Base-by-base conservation (phyloP, 2,329 filamentous ascomycete genomes). In the Elsinoe australis region DNA sequence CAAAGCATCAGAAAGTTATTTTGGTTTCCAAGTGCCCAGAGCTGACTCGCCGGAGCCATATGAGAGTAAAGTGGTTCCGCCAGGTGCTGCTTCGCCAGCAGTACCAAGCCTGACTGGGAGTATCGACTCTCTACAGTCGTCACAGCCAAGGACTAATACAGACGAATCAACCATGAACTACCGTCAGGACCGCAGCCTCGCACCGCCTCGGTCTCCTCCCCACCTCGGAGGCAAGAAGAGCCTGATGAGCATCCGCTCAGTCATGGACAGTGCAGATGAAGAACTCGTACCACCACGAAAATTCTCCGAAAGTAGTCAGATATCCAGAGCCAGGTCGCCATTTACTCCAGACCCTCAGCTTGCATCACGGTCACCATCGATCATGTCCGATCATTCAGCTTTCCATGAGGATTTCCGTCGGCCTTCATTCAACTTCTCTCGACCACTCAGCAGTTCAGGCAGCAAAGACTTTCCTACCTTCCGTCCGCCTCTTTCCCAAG, bases 371-470 rank as follows among this genome's bases (percentile, higher is more conserved):
- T 94, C 89, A 1, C 87, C 88, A 1, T 96, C 92, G 0, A 75
- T 87, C 29, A 82, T 81, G 52, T 96, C 90, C 1, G 87, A 95
- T 53, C 78, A 79, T 44, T 94, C 88, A 1, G 74, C 75, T 35
- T 48, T 38, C n/a, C 75, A 68, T 39, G 73, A 59, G 14, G 67
- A 71, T 22, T 66, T 88, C 28, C 79, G 82, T 9, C 78, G 83
- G 12, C 85, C 87, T 1, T 80, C 85, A 0, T 90, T 94, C 67
- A 96, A 98, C 66, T 96, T 96, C 64, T 96, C 92, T 0, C 78
- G 92, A 34, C 92, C 92, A 0, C 68, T 94, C 52, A 95, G 90
- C 64, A 76, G 83, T 60, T 77, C 80, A 52, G 67, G 70, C 24
- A 60, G 55, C 42, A 59, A 56, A 24, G 58, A 49, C 35, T 44